These are phyloP conservation scores for Lactuca sativa DNA, from an alignment of 129 eudicot species.

Conservation along the genomic window DNA sequence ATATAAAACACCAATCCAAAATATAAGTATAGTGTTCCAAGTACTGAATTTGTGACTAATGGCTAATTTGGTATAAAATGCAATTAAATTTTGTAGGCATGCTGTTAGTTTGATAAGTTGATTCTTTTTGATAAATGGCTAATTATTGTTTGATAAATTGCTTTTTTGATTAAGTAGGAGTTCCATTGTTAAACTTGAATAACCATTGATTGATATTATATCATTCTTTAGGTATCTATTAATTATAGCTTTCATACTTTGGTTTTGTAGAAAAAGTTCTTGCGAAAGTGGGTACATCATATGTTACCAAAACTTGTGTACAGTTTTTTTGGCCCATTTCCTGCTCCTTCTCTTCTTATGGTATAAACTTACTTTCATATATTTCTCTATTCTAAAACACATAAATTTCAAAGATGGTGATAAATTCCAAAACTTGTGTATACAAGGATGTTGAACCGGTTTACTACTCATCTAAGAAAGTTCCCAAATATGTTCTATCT, in stretches of 20 bases:
- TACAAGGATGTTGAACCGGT: too few relatives aligned
- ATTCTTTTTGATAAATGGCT: too few relatives aligned
- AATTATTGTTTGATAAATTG: too few relatives aligned
- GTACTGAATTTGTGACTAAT: too few relatives aligned
- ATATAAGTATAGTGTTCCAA: too few relatives aligned
- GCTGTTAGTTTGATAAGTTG: too few relatives aligned
- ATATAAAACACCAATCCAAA: too few relatives aligned
- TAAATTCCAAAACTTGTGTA: background rate
- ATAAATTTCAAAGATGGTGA: slow-evolving; percentile 9
- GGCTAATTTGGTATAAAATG: too few relatives aligned
- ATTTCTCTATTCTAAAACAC: slow-evolving; percentile 10
- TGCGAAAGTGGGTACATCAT: slow-evolving; percentile 79
- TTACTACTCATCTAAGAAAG: too few relatives aligned
- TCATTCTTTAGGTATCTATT: slow-evolving; percentile 1
- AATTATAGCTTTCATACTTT: slow-evolving; percentile 14
- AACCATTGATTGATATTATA: background rate
- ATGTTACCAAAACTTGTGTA: slow-evolving; percentile 97
- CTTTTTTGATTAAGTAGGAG: slow-evolving; percentile 59
- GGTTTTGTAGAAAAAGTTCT: slow-evolving; percentile 74
- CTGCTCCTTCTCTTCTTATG: slow-evolving; percentile 98
- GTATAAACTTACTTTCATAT: slow-evolving; percentile 40
- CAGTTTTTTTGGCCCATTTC: slow-evolving; percentile 90
- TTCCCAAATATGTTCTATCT: slow-evolving; percentile 40
- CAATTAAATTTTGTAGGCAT: too few relatives aligned
- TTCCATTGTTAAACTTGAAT: slow-evolving; percentile 14